phyloP scores from a whole-genome alignment of 176 grass and related monocot species.

The Carex littledalei region DNA sequence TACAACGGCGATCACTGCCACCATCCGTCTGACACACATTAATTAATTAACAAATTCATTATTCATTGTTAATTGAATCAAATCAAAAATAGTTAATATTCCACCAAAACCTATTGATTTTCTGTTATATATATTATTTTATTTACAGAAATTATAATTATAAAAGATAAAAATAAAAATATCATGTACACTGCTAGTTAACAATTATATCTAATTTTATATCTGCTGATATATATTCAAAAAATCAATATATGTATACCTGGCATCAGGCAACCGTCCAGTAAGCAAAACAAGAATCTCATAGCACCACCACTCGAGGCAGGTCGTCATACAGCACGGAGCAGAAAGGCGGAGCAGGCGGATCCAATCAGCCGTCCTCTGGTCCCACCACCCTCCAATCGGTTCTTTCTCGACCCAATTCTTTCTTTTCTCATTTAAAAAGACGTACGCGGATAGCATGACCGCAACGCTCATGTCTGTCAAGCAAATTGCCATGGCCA shows the following conservation, averaged over 20 bases:
- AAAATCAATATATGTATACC: slow-evolving; percentile 2
- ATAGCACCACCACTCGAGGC: slow-evolving; percentile 98
- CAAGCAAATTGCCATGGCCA: slow-evolving; percentile 60
- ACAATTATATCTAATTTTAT: background rate
- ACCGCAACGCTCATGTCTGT: slow-evolving; percentile 40
- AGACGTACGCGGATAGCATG: slow-evolving; percentile 45
- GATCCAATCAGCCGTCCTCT: slow-evolving; percentile 27
- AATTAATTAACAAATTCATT: background rate
- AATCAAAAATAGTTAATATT: background rate
- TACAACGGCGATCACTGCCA: slow-evolving; percentile 63
- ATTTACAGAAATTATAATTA: too few relatives aligned
- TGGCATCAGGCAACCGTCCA: slow-evolving; percentile 66
- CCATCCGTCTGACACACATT: slow-evolving; percentile 16
- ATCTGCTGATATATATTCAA: background rate
- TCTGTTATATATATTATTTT: too few relatives aligned
- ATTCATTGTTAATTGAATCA: background rate
- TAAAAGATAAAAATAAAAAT: too few relatives aligned
- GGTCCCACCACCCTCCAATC: slow-evolving; percentile 20
- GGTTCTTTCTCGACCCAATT: background rate
- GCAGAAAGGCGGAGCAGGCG: slow-evolving; percentile 40
- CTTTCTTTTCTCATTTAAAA: slow-evolving; percentile 16
- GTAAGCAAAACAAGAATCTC: slow-evolving; percentile 86
- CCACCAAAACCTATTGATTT: background rate
- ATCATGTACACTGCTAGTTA: background rate
- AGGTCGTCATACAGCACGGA: slow-evolving; percentile 77